Evolutionary conservation across 768 basidiomycete genomes (phyloP).

Genomic region (Boletus sensibilis): DNA sequence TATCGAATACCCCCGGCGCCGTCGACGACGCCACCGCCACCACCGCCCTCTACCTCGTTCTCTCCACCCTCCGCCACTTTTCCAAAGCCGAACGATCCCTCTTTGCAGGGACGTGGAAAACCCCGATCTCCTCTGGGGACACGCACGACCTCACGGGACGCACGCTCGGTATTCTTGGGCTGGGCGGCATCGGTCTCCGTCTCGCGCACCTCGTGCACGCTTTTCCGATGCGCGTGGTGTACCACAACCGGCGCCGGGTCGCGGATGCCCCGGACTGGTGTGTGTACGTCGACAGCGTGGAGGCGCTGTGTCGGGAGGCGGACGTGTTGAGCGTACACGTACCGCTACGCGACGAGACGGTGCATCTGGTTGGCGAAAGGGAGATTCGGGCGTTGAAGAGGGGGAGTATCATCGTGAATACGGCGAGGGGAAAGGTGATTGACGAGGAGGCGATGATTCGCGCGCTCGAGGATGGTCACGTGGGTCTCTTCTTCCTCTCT

Average conservation of each 20-base stretch:
- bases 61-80: conserved; percentile 76
- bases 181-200: conserved; percentile 74
- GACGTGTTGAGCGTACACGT: conserved; percentile 89
- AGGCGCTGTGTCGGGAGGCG: conserved; percentile 61
- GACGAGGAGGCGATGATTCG: conserved; percentile 85
- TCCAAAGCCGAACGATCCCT: conserved; percentile 56
- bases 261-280: conserved; percentile 67
- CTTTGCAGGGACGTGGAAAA: conserved; percentile 61
- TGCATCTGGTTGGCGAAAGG: conserved; percentile 68
- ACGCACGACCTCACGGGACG: conserved; percentile 66
- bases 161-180: conserved; percentile 71
- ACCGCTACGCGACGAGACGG: conserved; percentile 73
- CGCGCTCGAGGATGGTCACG: conserved; percentile 85
- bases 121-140: conserved; percentile 42
- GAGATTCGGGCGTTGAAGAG: conserved; percentile 77
- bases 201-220: conserved; percentile 70
- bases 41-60: conserved; percentile 78
- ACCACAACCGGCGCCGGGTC: conserved; percentile 64
- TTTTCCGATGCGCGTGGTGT: conserved; percentile 89
- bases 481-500: conserved; percentile 40
- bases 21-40: conserved; percentile 93
- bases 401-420: conserved; percentile 79
- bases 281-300: conserved; percentile 68
- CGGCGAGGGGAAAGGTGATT: conserved; percentile 87
- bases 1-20: conserved; percentile 88